phyloP scores from a whole-genome alignment of 805 yeast species.

The Clavispora vitiphila region DNA sequence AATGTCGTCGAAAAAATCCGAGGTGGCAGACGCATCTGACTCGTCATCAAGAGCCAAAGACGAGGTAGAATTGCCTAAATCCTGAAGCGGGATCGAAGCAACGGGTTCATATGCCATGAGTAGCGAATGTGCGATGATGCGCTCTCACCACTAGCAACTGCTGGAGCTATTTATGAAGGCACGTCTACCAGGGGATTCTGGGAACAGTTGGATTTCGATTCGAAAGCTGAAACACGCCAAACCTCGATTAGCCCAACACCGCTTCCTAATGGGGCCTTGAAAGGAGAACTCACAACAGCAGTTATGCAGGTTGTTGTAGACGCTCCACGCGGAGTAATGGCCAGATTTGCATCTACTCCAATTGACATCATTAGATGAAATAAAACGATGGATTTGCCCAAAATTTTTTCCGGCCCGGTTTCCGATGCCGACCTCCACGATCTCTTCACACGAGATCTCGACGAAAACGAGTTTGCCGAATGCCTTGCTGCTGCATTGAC shows the following conservation, averaged over 20 bases:
- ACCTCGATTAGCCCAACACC: background rate
- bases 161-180: background rate
- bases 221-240: background rate
- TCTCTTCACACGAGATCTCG: background rate
- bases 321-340: no score
- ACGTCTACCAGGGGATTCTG: background rate
- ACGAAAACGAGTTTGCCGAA: background rate
- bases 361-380: background rate
- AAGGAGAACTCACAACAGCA: background rate
- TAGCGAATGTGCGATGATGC: background rate
- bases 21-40: slow-evolving; percentile 13
- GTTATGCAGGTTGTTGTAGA: background rate
- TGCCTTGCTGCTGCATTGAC: background rate
- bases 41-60: background rate
- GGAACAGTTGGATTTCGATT: background rate
- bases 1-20: slow-evolving; percentile 27
- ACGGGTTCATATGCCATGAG: slow-evolving; percentile 3
- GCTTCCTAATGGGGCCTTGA: background rate
- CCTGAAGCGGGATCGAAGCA: slow-evolving; percentile 6
- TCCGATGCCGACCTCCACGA: background rate
- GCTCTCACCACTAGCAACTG: background rate
- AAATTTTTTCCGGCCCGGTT: background rate
- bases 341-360: background rate
- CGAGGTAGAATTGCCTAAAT: background rate
- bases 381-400: background rate